phyloP scores from a whole-genome alignment of 2,329 filamentous ascomycete genomes.

The Venturia asperata region DNA sequence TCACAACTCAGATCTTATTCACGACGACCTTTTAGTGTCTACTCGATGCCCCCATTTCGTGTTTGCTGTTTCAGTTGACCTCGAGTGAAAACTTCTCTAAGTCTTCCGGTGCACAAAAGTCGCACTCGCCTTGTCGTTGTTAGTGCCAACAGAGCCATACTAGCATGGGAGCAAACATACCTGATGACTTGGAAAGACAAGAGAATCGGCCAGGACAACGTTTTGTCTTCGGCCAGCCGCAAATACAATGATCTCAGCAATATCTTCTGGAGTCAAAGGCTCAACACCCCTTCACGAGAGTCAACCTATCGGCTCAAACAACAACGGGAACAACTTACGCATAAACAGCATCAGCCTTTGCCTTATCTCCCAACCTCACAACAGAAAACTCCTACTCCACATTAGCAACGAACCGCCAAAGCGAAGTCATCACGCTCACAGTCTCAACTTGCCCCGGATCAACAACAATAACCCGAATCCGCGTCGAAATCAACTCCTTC shows the following conservation, averaged over 20 bases:
- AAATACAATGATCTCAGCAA: constrained; percentile 87
- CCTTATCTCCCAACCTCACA: constrained; percentile 82
- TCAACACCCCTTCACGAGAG: constrained; percentile 51
- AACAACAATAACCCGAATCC: constrained; percentile 78
- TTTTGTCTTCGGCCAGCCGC: constrained; percentile 78
- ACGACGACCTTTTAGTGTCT: too few relatives aligned
- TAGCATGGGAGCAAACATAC: constrained; percentile 48
- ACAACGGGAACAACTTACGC: constrained; percentile 47
- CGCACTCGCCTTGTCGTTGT: neutral
- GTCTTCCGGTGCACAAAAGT: constrained; percentile 4
- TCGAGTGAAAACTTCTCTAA: neutral
- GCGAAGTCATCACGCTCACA: constrained; percentile 29
- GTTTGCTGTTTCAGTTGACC: too few relatives aligned
- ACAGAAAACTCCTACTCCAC: constrained; percentile 65
- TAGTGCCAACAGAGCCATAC: neutral
- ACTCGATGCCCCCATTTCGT: too few relatives aligned
- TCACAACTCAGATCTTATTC: too few relatives aligned
- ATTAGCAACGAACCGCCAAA: constrained; percentile 30
- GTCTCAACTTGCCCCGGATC: constrained; percentile 93
- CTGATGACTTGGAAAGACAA: constrained; percentile 87
- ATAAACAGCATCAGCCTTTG: constrained; percentile 85
- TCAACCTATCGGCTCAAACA: constrained; percentile 19
- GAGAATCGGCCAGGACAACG: constrained; percentile 78
- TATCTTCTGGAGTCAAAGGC: constrained; percentile 80
- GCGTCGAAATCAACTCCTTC: constrained; percentile 72